Percentiles rank a stretch among this genome's conserved stretches.
These are phyloP conservation scores for Rubroboletus pulcherrimus DNA, from an alignment of 768 basidiomycete species.

Conservation along the genomic window DNA sequence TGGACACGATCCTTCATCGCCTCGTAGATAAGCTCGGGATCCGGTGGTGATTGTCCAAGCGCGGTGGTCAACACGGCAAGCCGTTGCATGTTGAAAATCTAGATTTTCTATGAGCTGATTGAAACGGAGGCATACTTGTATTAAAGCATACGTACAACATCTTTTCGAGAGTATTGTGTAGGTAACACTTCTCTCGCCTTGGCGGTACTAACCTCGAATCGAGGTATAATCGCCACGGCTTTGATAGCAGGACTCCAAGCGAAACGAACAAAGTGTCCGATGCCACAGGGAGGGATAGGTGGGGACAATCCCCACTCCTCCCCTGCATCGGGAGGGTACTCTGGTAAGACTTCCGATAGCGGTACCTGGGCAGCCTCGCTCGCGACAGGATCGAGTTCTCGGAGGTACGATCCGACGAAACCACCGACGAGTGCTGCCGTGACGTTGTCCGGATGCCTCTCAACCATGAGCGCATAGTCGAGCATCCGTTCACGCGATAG, in stretches of 20 bases:
- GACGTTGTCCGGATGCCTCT: conserved; percentile 98
- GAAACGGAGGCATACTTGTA: background rate
- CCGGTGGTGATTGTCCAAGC: conserved; percentile 83
- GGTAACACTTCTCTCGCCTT: conserved; percentile 92
- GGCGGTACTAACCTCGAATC: conserved; percentile 95
- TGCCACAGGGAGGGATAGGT: conserved; percentile 82
- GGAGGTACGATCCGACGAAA: conserved; percentile 93
- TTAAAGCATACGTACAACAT: conserved; percentile 54
- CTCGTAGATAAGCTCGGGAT: conserved; percentile 96
- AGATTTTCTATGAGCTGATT: background rate
- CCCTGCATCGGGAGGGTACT: conserved; percentile 90
- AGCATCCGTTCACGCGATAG: conserved; percentile 72
- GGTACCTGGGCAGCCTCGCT: conserved; percentile 86
- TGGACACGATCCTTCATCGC: conserved; percentile 99
- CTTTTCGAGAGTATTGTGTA: conserved; percentile 76
- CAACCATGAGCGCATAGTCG: conserved; percentile 98
- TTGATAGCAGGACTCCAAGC: conserved; percentile 81
- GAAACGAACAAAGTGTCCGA: conserved; percentile 92
- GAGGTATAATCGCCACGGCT: conserved; percentile 91
- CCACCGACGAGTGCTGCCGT: conserved; percentile 96
- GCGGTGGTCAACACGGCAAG: conserved; percentile 95
- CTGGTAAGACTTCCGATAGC: conserved; percentile 91
- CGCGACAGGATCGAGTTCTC: conserved; percentile 80
- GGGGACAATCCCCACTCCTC: conserved; percentile 89
- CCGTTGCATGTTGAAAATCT: conserved; percentile 98